phyloP scores from a whole-genome alignment of 2,329 filamentous ascomycete species.

The Monilinia laxa region DNA sequence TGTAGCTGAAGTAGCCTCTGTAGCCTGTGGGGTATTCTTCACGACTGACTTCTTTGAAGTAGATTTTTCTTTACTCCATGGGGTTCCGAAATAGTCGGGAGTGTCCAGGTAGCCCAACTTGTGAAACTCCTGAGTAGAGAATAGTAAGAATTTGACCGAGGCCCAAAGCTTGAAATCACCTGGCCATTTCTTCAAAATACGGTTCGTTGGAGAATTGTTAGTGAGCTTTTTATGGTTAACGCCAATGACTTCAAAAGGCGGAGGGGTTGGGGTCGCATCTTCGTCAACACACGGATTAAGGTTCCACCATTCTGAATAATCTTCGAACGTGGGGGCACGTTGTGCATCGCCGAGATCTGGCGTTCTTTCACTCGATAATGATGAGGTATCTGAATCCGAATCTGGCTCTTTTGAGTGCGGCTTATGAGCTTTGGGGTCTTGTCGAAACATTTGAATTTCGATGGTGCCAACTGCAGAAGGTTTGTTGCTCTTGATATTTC shows the following conservation, averaged over 20 bases:
- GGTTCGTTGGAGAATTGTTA: conserved; percentile 23
- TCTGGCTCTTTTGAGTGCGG: neutral
- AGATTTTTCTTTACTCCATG: neutral
- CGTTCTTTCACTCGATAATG: neutral
- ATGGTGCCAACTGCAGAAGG: conserved; percentile 23
- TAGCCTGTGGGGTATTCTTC: neutral
- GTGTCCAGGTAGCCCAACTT: conserved; percentile 23
- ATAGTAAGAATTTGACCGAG: conserved; percentile 28
- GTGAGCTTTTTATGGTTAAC: conserved; percentile 17
- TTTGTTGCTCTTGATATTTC: neutral
- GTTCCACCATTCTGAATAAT: conserved; percentile 29
- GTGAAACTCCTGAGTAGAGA: conserved; percentile 26
- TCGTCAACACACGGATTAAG: conserved; percentile 23
- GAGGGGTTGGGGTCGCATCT: conserved; percentile 11
- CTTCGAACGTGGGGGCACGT: conserved; percentile 29
- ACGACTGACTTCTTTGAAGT: neutral
- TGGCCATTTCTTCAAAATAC: conserved; percentile 25
- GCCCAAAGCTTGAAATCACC: conserved; percentile 28
- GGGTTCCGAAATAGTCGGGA: neutral
- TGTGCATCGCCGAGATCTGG: neutral
- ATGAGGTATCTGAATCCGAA: neutral
- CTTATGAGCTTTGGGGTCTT: neutral
- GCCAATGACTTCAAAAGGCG: conserved; percentile 31
- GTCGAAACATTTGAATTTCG: conserved; percentile 24
- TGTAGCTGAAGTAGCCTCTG: neutral